Evolutionary conservation across 495 filamentous ascomycete species (phyloP).

Genomic region (Aspergillus hancockii): DNA sequence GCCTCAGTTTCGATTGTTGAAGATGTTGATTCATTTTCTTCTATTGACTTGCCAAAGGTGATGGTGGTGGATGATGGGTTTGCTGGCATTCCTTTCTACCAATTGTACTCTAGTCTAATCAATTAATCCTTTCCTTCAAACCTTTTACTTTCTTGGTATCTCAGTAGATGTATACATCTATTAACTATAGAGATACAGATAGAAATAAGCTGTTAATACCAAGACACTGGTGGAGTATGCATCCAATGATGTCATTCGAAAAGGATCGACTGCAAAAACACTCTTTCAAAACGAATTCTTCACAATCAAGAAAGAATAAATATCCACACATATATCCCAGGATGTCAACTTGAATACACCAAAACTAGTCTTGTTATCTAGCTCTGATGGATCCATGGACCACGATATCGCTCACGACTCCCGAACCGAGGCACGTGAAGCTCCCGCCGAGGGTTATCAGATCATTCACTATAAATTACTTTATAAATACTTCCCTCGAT

Average conservation of each 20-base stretch:
- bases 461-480: slow-evolving; percentile 8
- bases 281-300: no score
- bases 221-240: no score
- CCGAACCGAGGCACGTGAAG: slow-evolving; percentile 25
- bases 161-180: neutral
- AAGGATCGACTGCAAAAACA: no score
- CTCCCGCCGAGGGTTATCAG: neutral
- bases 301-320: no score
- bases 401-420: neutral
- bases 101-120: neutral
- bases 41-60: neutral
- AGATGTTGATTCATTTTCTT: neutral
- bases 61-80: slow-evolving; percentile 2
- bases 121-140: neutral
- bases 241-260: no score
- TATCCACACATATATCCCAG: neutral
- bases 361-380: no score
- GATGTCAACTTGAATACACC: no score
- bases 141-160: neutral
- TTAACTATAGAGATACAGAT: no score
- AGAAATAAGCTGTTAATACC: no score
- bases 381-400: neutral
- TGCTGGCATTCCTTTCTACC: neutral
- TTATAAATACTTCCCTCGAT: neutral
- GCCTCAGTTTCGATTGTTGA: neutral